These are phyloP conservation scores for Hibiscus trionum DNA, from an alignment of 345 rosid species.

Conservation along the genomic window DNA sequence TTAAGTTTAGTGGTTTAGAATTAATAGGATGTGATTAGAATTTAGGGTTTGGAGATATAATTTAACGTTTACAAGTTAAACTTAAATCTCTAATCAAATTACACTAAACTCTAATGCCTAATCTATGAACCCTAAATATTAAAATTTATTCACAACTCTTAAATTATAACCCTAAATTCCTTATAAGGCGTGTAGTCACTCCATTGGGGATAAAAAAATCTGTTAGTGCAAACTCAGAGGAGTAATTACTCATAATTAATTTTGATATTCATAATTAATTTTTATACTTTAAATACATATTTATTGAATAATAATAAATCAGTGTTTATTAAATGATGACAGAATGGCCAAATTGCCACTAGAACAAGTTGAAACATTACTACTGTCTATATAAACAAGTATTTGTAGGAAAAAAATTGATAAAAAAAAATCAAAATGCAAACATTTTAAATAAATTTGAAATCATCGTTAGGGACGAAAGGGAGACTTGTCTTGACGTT, in stretches of 20 bases:
- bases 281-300: neutral
- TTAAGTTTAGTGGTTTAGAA: no score
- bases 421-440: neutral
- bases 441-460: neutral
- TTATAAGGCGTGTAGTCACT: no score
- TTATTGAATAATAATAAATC: neutral
- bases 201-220: no score
- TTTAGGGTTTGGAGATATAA: no score
- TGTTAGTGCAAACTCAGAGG: neutral
- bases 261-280: neutral
- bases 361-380: neutral
- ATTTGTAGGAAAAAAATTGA: neutral
- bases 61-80: no score
- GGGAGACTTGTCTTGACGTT: conserved; percentile 13
- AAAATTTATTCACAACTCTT: no score
- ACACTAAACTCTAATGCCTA: no score
- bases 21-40: no score
- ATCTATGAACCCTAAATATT: no score
- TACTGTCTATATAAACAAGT: neutral
- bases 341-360: neutral
- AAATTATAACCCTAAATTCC: no score
- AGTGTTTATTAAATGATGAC: neutral
- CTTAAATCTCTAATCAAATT: no score
- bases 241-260: neutral
- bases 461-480: conserved; percentile 5